phyloP scores from a whole-genome alignment of 805 yeast species.

The Pichia pseudocactophila region DNA sequence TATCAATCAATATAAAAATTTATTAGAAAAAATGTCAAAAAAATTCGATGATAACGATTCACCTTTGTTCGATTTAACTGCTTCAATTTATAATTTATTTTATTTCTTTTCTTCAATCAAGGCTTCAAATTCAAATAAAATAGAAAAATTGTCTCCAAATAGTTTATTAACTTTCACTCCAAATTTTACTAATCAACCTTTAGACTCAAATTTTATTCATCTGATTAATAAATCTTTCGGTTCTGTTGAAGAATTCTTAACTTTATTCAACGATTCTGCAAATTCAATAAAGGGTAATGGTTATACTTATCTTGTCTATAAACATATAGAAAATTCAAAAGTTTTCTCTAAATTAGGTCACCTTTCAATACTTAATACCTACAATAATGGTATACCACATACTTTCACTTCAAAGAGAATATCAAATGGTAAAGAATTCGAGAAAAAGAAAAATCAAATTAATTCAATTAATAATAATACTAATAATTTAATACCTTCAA shows the following conservation, averaged over 20 bases:
- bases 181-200: slow-evolving; percentile 22
- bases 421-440: slow-evolving; percentile 11
- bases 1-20: slow-evolving; percentile 25
- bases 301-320: slow-evolving; percentile 79
- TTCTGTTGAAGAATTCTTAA: slow-evolving; percentile 63
- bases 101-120: slow-evolving; percentile 39
- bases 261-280: slow-evolving; percentile 61
- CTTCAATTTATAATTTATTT: slow-evolving; percentile 40
- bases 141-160: slow-evolving; percentile 23
- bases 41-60: slow-evolving; percentile 21
- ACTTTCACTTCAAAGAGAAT: slow-evolving; percentile 47
- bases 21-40: slow-evolving; percentile 35
- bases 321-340: slow-evolving; percentile 21
- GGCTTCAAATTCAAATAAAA: slow-evolving; percentile 16
- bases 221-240: slow-evolving; percentile 64
- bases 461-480: slow-evolving; percentile 8
- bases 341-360: slow-evolving; percentile 28
- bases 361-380: slow-evolving; percentile 70
- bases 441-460: slow-evolving; percentile 9
- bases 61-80: slow-evolving; percentile 36
- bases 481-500: slow-evolving; percentile 21
- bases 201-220: slow-evolving; percentile 25
- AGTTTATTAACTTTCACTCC: slow-evolving; percentile 22
- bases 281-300: slow-evolving; percentile 80
- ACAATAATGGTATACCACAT: slow-evolving; percentile 81